phyloP scores from a whole-genome alignment of 805 yeast genomes.

The Kazachstania psychrophila region DNA sequence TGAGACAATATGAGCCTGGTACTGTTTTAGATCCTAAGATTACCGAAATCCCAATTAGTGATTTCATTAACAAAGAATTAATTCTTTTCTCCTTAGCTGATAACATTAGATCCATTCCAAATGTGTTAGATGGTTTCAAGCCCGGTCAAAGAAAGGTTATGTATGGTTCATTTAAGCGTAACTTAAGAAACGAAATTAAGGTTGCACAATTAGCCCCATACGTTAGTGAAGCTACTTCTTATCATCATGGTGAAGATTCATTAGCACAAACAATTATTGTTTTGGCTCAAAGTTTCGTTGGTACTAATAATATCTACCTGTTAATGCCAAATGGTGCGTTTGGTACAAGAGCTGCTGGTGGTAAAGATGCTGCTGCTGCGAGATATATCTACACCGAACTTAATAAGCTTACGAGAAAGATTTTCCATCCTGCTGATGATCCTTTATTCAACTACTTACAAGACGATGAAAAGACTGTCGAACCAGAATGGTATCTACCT shows the following conservation, averaged over 20 bases:
- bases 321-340: constrained; percentile 89
- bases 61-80: constrained; percentile 89
- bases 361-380: constrained; percentile 97
- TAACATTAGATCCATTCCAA: constrained; percentile 89
- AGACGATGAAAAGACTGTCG: constrained; percentile 90
- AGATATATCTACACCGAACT: constrained; percentile 91
- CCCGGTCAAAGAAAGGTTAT: constrained; percentile 95
- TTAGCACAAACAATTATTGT: constrained; percentile 85
- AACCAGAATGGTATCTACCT: constrained; percentile 93
- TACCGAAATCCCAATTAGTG: constrained; percentile 75
- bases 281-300: constrained; percentile 89
- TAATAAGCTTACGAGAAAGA: constrained; percentile 59
- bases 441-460: constrained; percentile 69
- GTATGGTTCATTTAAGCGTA: constrained; percentile 76
- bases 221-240: constrained; percentile 79
- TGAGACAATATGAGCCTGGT: constrained; percentile 84
- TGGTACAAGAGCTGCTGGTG: constrained; percentile 94
- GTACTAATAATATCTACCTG: constrained; percentile 79
- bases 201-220: constrained; percentile 88
- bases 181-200: constrained; percentile 66
- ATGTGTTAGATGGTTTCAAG: constrained; percentile 87
- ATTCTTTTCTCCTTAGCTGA: constrained; percentile 95
- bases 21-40: constrained; percentile 78
- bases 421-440: constrained; percentile 74
- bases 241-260: constrained; percentile 92